Conservation (phyloP, 2,329 filamentous ascomycete genomes). For the Penicillium freii region DNA sequence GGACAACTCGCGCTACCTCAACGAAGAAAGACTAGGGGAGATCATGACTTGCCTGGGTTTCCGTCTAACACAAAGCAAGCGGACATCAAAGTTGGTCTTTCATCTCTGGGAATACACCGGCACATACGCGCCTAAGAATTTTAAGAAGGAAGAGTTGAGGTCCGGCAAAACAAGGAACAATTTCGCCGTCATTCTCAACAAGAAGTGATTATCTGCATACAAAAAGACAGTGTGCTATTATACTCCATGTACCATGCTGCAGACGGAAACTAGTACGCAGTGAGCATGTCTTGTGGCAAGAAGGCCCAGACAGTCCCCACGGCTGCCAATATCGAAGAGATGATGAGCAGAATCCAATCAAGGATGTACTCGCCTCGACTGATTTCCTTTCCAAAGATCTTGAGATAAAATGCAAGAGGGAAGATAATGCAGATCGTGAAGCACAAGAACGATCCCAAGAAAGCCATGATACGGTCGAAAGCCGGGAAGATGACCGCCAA, state of each 20-base stretch:
- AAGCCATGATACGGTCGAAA: conserved; percentile 87
- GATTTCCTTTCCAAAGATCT: conserved; percentile 78
- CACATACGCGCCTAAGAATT: conserved; percentile 38
- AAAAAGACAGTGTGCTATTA: not conserved
- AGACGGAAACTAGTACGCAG: conserved; percentile 38
- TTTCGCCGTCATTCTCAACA: conserved; percentile 71
- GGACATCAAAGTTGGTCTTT: conserved; percentile 80
- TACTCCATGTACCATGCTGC: not conserved
- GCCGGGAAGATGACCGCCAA: conserved; percentile 73
- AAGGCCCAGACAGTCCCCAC: conserved; percentile 86
- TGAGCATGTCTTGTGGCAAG: conserved; percentile 72
- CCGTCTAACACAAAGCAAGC: conserved; percentile 61
- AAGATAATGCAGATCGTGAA: conserved; percentile 94
- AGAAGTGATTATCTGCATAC: conserved; percentile 16
- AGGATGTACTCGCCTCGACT: conserved; percentile 60
- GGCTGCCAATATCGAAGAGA: conserved; percentile 68
- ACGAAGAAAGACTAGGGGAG: conserved; percentile 63
- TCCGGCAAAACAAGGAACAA: conserved; percentile 80
- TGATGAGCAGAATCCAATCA: conserved; percentile 66
- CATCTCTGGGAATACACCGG: conserved; percentile 70
- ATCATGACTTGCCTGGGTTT: conserved; percentile 82
- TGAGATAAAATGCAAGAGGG: conserved; percentile 83
- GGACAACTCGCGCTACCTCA: conserved; percentile 85
- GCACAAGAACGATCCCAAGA: conserved; percentile 85
- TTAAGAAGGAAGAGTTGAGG: conserved; percentile 73